Percentiles rank a stretch among this genome's conserved stretches.
These are phyloP conservation scores for Darksidea phi DNA, from an alignment of 495 filamentous ascomycete species.

Conservation along the genomic window DNA sequence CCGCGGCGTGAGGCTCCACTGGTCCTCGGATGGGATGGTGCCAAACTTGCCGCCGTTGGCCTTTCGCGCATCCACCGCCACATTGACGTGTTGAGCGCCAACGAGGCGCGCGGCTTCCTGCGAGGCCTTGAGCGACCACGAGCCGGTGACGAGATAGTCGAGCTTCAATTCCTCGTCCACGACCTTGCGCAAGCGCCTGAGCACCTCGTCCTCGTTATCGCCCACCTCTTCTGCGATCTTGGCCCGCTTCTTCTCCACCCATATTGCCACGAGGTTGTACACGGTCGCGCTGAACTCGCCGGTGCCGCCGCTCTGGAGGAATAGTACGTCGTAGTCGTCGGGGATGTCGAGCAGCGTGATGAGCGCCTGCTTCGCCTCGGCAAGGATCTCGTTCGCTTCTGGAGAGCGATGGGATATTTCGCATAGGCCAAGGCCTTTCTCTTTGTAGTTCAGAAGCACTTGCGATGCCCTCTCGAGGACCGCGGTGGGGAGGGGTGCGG, in stretches of 20 bases:
- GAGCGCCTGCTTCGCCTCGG: constrained; percentile 39
- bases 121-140: constrained; percentile 91
- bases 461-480: constrained; percentile 72
- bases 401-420: constrained; percentile 90
- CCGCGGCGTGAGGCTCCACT: constrained; percentile 72
- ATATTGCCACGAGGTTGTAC: constrained; percentile 76
- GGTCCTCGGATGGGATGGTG: constrained; percentile 69
- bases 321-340: constrained; percentile 70
- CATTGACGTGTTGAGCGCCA: constrained; percentile 74
- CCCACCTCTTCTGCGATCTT: constrained; percentile 43
- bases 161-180: constrained; percentile 67
- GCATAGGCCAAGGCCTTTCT: constrained; percentile 74
- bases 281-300: constrained; percentile 79
- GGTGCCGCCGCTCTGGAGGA: constrained; percentile 81
- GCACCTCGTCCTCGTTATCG: constrained; percentile 49
- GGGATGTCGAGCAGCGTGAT: constrained; percentile 67
- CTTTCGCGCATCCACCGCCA: constrained; percentile 69
- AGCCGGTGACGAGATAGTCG: constrained; percentile 89
- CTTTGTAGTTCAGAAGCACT: constrained; percentile 78
- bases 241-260: constrained; percentile 65
- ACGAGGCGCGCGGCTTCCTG: constrained; percentile 77
- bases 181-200: constrained; percentile 60
- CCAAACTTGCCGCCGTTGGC: constrained; percentile 83
- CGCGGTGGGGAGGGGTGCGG: constrained; percentile 73
- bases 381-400: constrained; percentile 57